Evolutionary conservation across 805 yeast genomes (phyloP).

Genomic region (Candida chauliodis): DNA sequence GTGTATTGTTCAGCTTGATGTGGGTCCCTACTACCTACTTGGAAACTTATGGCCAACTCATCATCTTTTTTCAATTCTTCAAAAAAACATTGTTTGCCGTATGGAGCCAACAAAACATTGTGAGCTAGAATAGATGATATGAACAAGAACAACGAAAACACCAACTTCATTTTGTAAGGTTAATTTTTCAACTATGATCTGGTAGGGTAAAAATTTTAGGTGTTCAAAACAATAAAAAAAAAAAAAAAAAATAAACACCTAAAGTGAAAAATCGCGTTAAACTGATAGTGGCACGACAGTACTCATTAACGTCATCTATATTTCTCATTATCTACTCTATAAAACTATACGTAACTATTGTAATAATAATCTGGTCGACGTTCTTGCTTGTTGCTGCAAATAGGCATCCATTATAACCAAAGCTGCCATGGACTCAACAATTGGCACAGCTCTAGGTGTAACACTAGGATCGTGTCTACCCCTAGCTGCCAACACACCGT

Average conservation of each 20-base stretch:
- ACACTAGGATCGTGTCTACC: conserved; percentile 99
- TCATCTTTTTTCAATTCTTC: conserved; percentile 81
- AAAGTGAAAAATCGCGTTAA: not conserved
- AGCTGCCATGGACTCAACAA: conserved; percentile 98
- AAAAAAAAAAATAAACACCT: no score
- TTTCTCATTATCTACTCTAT: no score
- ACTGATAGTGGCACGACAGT: not conserved
- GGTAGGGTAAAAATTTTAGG: not conserved
- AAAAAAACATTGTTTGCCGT: conserved; percentile 84
- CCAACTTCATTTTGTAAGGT: conserved; percentile 1
- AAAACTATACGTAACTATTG: no score
- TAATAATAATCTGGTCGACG: conserved; percentile 19
- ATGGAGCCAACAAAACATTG: conserved; percentile 76
- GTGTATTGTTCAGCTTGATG: conserved; percentile 61
- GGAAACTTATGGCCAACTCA: conserved; percentile 83
- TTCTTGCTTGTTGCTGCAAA: conserved; percentile 83
- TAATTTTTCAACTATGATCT: not conserved
- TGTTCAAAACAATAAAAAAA: not conserved
- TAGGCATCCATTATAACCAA: conserved; percentile 83
- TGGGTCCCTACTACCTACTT: conserved; percentile 87
- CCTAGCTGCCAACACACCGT: conserved; percentile 87
- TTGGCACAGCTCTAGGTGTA: conserved; percentile 97
- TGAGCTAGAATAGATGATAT: conserved; percentile 49
- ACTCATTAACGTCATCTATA: no score
- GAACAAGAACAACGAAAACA: conserved; percentile 3